Evolutionary conservation across 2,329 filamentous ascomycete species (phyloP), one percentile per base, ranked within the genome.

Genomic region (Dothidotthia symphoricarpi): DNA sequence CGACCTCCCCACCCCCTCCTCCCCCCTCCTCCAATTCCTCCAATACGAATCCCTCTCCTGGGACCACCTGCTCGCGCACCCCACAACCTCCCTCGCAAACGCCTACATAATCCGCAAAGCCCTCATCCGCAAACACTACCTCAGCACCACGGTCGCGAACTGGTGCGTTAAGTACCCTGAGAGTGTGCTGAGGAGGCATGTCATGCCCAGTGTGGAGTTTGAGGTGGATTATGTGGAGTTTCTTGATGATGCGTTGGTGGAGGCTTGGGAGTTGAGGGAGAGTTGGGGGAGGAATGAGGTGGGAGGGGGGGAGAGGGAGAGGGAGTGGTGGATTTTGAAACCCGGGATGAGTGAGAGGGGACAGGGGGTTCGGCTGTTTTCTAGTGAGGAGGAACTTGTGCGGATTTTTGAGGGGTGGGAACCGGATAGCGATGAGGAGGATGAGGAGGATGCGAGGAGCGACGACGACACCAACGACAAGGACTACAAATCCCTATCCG

Each of bases 201-300:
- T 95, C 37, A 86, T 88, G 63, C 79, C 83, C 2, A 82, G 82
- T 28, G 87, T 94, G 47, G 81, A 88, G 28, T 95, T 98, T 53
- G 93, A 98, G 68, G 77, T 98, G 6, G 93, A 98, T 66, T 98
- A 93, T 62, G 89, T 90, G 1, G 93, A 98, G 70, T 98, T 97
- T 59, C 72, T 98, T 11, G 93, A 97, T 49, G 93, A 98, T 55
- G 87, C 93, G 0, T 72, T 98, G 6, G 75, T 95, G 2, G 93
- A 98, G 65, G 86, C 86, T 0, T 97, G 85, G 64, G 93, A 97
- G 58, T 69, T 98, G 34, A 77, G 83, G 14, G 87, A 88, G 39
- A 90, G 86, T 52, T 76, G 94, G 66, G 78, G 79, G 22, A 75
- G 74, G 30, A 95, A 95, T 53, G 79, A 78, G 33, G 39, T 5